Percentiles rank a stretch among this genome's conserved stretches.
Evolutionary conservation across 129 eudicot genomes (phyloP).

Genomic region (Chrysanthemum seticuspe): DNA sequence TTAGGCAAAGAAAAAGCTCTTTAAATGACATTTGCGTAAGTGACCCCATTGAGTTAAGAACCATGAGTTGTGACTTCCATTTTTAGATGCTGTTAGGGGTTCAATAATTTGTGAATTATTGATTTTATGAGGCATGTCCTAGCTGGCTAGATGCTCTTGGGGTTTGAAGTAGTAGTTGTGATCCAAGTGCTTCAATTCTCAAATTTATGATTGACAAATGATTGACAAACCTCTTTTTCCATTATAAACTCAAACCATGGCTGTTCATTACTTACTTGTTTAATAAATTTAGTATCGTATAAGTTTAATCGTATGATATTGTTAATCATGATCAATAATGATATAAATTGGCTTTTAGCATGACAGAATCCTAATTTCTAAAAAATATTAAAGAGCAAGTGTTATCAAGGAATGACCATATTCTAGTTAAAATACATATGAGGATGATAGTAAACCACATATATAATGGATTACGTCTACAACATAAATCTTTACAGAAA

Average conservation of each 20-base stretch:
- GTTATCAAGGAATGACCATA: neutral
- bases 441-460: neutral
- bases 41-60: conserved; percentile 36
- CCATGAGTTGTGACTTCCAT: conserved; percentile 29
- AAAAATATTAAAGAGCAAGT: neutral
- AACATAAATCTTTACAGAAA: neutral
- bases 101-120: conserved; percentile 37
- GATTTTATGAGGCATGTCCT: conserved; percentile 25
- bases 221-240: conserved; percentile 15
- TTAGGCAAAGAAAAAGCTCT: conserved; percentile 9
- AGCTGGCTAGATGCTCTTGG: conserved; percentile 38
- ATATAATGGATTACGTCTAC: neutral
- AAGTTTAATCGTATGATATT: no score
- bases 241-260: neutral
- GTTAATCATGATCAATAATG: no score
- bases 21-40: conserved; percentile 24
- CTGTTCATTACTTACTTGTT: no score
- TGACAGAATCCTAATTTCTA: no score
- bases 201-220: conserved; percentile 24
- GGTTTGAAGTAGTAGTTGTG: conserved; percentile 6
- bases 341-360: no score
- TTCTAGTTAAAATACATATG: neutral
- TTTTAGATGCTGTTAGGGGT: conserved; percentile 31
- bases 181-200: conserved; percentile 1
- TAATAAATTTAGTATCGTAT: no score